Evolutionary conservation across 495 filamentous ascomycete genomes (phyloP), one percentile per base, ranked within the genome.

Genomic region (Ascodesmis nigricans): DNA sequence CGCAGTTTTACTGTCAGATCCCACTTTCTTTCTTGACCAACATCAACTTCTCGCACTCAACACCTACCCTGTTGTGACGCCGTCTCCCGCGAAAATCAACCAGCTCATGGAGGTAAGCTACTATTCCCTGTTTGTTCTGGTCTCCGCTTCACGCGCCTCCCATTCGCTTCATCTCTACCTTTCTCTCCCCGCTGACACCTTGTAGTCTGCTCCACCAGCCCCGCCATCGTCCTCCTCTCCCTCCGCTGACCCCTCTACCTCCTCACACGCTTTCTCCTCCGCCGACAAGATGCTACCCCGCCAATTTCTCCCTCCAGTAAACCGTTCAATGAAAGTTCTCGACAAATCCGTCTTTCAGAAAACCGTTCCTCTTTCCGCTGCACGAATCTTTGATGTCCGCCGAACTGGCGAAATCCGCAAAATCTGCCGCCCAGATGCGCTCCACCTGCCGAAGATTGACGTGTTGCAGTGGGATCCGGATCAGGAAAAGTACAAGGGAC

Each of bases 271-370:
- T 27, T 11, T 19, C 14, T 16, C 11, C 6, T 13, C 31, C 16
- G 36, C 28, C 18, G 41, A 46, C n/a, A 42, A 49, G 33, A 48
- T 47, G 29, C 59, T 59, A 59, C 50, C 32, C 42, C 50, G 53
- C 25, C 32, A 53, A 34, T 75, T 92, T 55, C 69, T 73, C 25
- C 79, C 83, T 6, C 90, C 84, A 16, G 57, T 83, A 23, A 73
- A 83, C 49, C 79, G 79, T 46, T 69, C 74, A 11, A 78, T 78
- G 70, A 64, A 62, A 44, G 57, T 57, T 3, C 69, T 97, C 17
- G 84, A 97, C 57, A 70, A 80, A 19, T 62, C 75, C 10, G 72
- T 83, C 45, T 95, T 95, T 57, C 57, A 63, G 20, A 82, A 73
- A 48, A 73, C 59, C 0, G 48, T 92, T 24, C 67, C 73, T 10